Evolutionary conservation across 2,329 filamentous ascomycete species (phyloP), one percentile per base, ranked within the genome.

Genomic region (Fusarium sp.): DNA sequence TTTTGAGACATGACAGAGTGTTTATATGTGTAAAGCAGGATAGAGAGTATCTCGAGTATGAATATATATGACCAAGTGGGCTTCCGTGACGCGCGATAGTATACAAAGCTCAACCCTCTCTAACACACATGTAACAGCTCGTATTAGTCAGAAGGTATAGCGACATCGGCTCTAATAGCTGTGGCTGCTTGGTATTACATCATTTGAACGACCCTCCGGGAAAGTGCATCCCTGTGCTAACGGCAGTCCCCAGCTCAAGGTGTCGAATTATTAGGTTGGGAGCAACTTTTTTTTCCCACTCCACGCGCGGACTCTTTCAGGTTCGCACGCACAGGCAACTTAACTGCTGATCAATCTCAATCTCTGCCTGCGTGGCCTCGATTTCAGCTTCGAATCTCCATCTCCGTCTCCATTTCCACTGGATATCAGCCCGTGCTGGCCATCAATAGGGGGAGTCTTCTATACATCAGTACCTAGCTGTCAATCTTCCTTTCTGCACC

Each of bases 141-240:
- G 55, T 38, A 24, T 46, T 41, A 50, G 50, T 11, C 24, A 7
- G 32, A 19, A 44, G 39, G 63, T 63, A 54, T 31, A 29, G 36
- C 24, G 42, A 59, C 63, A 58, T 62, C 48, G 63, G 46, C 43
- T 52, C 35, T 38, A 42, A 36, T 39, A 43, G 40, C 24, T 19
- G 38, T 51, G 32, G 42, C 40, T 41, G 53, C 45, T 59, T 47
- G 58, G 61, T 65, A 71, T 71, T 71, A 71, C 69, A 71, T 71
- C 69, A 71, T 71, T 58, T 53, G 54, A 28, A 60, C 42, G 42
- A 57, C 59, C 56, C 46, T 58, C 47, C 57, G 64, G 59, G 58
- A 66, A 64, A 53, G 60, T 39, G 32, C 41, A 59, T 64, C 58
- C 63, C 54, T 61, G 63, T 64, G 47, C 59, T 53, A 49, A 58